Percentiles rank a stretch among this genome's conserved stretches.
Conservation (phyloP, 2,329 filamentous ascomycete genomes). For the Rhynchosporium graminicola region DNA sequence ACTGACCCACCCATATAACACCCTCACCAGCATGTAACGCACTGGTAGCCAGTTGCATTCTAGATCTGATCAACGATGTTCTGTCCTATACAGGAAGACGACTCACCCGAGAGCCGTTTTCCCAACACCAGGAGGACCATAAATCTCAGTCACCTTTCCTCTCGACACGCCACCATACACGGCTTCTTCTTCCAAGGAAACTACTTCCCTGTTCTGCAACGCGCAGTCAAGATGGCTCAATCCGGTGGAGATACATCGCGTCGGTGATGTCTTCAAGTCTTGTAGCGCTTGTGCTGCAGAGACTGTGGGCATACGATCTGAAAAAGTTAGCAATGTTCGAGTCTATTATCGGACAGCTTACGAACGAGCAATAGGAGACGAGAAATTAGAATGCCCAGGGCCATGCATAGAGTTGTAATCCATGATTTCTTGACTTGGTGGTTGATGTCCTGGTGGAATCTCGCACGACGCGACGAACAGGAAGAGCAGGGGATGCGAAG, state of each 20-base stretch:
- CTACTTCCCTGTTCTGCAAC: slow-evolving; percentile 42
- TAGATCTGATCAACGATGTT: slow-evolving; percentile 41
- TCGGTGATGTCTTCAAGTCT: slow-evolving; percentile 53
- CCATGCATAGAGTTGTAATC: slow-evolving; percentile 62
- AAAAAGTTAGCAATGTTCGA: slow-evolving; percentile 15
- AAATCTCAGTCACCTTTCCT: slow-evolving; percentile 82
- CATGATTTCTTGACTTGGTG: slow-evolving; percentile 44
- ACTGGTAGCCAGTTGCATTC: slow-evolving; percentile 68
- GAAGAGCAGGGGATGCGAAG: not conserved
- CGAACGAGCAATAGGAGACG: slow-evolving; percentile 38
- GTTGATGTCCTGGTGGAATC: not conserved
- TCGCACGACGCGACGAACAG: not conserved
- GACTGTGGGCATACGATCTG: slow-evolving; percentile 75
- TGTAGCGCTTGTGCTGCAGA: slow-evolving; percentile 73
- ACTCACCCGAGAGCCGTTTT: slow-evolving; percentile 72
- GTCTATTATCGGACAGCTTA: slow-evolving; percentile 19
- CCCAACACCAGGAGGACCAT: slow-evolving; percentile 82
- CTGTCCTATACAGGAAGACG: not conserved
- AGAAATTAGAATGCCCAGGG: slow-evolving; percentile 61
- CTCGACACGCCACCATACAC: slow-evolving; percentile 62
- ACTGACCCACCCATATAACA: slow-evolving; percentile 80
- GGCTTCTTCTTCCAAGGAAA: slow-evolving; percentile 20
- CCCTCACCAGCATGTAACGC: slow-evolving; percentile 59
- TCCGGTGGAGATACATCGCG: slow-evolving; percentile 57
- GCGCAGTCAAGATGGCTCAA: slow-evolving; percentile 53